Evolutionary conservation across 176 grass and related monocot genomes (phyloP), one percentile per base, ranked within the genome.

Genomic region (bread wheat (Triticum aestivum)): DNA sequence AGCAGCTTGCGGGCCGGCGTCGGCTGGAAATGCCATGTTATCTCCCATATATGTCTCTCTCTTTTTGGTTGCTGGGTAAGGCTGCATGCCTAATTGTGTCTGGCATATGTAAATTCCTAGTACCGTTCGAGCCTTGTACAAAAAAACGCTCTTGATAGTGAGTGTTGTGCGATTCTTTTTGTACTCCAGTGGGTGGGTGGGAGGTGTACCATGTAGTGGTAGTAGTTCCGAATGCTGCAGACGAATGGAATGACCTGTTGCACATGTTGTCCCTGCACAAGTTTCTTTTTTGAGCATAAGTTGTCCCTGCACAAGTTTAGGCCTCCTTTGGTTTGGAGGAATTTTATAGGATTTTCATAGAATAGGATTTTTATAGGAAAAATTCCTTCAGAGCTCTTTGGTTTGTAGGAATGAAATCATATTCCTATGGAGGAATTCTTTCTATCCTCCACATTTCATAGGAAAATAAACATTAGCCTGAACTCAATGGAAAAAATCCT

Each of bases 101-200:
- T 74, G 9, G 39, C 42, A 78, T 82, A 23, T 91, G 89, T 88
- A 77, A 62, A 85, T 91, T 91, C 71, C 49, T 82, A 2, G 49
- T 17, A 82, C 70, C 62, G 8, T 81, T 71, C 44, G 35, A 58
- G 64, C 54, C 86, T 35, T 91, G 86, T 88, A 88, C 64, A 85
- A 44, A 84, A 90, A 73, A 90, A 73, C 58, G 73, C 65, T 59
- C 52, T 70, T 41, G 38, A 58, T 74, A 14, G 49, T 65, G 24
- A 73, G 12, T 79, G 58, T 61, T 58, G 89, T 75, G 29, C 61
- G 45, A 76, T 81, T 84, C 41, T 41, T 79, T 87, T 81, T 88
- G 69, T 85, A 77, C n/a, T 51, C 21, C 18, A 65, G 61, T 47
- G 11, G 8, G 8, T 44, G 10, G 9, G 39, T 42, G 39, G 30